Base-by-base conservation (phyloP, 306 rosid genomes). In the Heteromeles arbutifolia region DNA sequence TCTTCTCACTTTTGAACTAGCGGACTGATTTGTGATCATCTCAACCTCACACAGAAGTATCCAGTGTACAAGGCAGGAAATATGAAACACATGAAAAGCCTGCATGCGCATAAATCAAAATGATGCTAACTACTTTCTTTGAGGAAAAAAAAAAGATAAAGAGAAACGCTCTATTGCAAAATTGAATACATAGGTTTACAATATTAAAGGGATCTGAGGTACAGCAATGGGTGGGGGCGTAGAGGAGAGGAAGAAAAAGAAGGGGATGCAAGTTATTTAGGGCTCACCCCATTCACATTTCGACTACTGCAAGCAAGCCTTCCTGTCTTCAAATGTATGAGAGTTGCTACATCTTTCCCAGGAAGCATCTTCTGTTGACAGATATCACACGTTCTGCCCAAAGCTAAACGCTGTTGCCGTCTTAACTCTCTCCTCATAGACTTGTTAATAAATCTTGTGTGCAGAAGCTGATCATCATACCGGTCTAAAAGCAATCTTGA, bases 321-420 rank as follows among this genome's bases (percentile, higher is more conserved):
- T 84, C 90, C 86, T 67, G 96, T 88, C 89, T 88, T 87, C 83
- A 88, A 45, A 82, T 94, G 91, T 75, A 90, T 21, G 63, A 94
- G 90, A 13, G 97, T 81, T 17, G 97, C 93, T 45, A 94, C 98
- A 87, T 94, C 97, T 84, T 88, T 94, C 72, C 97, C 90, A 63
- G 97, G 91, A 82, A 91, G 91, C 95, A 94, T 91, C 86, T 88
- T 94, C 73, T 86, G 97, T 73, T 90, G 91, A 89, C 98, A 94
- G 81, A 94, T 86, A 77, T 86, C 88, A 74, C 98, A 94, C 86
- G 84, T 84, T 82, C 90, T 89, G 71, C 92, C 98, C 52, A 93
- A 88, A 56, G 91, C 95, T 82, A 81, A 75, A 48, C 93, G 94
- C 61, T 90, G 92, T 62, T 85, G 86, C 74, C 87, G 85, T 81